Percentiles rank a stretch among this genome's conserved stretches.
Conservation (phyloP, 257 asterid species). For the Solanum chiquidenum region DNA sequence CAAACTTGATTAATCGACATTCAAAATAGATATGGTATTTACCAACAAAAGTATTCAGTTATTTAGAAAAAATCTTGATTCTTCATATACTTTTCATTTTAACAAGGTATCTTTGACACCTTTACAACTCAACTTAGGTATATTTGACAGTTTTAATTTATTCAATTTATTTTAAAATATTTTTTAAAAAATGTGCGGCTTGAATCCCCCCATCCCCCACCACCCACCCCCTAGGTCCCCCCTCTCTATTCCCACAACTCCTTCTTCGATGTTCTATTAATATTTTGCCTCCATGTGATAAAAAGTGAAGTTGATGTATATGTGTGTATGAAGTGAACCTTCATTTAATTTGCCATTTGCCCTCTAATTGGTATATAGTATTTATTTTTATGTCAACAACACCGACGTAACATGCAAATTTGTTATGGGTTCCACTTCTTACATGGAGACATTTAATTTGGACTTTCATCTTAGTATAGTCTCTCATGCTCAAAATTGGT, state of each 20-base stretch:
- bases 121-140: not conserved
- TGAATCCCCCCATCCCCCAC: not conserved
- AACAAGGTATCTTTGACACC: not conserved
- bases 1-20: not conserved
- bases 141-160: not conserved
- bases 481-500: not conserved
- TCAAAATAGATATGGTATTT: not conserved
- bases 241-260: not conserved
- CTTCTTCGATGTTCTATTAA: not conserved
- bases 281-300: not conserved
- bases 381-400: constrained; percentile 2
- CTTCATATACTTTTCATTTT: not conserved
- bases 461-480: too few relatives aligned
- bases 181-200: not conserved
- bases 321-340: not conserved
- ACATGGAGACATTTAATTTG: not conserved
- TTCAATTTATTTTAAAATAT: not conserved
- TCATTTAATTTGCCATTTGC: not conserved
- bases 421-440: constrained; percentile 3
- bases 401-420: constrained; percentile 11
- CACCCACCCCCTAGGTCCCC: not conserved
- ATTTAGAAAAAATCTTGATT: not conserved
- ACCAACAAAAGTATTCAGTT: not conserved
- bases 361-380: not conserved
- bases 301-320: not conserved